These are phyloP conservation scores for Termitomyces sp. DNA, from an alignment of 768 basidiomycete genomes.

Conservation along the genomic window DNA sequence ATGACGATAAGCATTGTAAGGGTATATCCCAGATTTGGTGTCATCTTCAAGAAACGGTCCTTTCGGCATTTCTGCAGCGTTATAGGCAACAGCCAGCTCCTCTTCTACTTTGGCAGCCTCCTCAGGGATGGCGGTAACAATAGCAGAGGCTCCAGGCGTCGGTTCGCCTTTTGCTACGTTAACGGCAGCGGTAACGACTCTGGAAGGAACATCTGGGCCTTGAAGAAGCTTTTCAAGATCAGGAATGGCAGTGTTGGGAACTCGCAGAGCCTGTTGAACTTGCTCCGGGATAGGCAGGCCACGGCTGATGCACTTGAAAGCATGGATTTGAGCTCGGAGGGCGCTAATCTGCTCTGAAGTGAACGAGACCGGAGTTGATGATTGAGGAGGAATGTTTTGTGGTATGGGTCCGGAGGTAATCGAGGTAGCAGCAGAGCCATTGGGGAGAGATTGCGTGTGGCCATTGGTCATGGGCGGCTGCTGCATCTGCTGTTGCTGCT, in stretches of 20 bases:
- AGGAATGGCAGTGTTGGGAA: conserved; percentile 55
- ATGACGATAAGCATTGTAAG: conserved; percentile 86
- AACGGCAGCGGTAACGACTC: conserved; percentile 72
- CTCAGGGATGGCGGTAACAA: conserved; percentile 31
- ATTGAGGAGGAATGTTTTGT: conserved; percentile 48
- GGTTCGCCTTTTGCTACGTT: conserved; percentile 62
- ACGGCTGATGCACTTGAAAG: conserved; percentile 69
- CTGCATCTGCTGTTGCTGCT: conserved; percentile 25
- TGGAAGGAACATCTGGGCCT: conserved; percentile 53
- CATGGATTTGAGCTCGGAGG: conserved; percentile 79
- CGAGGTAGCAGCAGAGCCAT: conserved; percentile 38
- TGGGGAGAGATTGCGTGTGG: conserved; percentile 31
- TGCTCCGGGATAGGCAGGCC: conserved; percentile 66
- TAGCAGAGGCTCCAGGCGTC: conserved; percentile 20
- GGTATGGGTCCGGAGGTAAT: conserved; percentile 49
- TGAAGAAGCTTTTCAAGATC: conserved; percentile 67
- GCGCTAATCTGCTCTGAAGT: conserved; percentile 70
- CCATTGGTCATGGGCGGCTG: conserved; percentile 44
- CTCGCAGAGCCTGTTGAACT: conserved; percentile 67
- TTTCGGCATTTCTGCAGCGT: conserved; percentile 62
- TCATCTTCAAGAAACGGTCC: conserved; percentile 80
- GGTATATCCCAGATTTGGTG: conserved; percentile 76
- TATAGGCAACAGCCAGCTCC: conserved; percentile 35
- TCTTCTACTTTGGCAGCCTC: conserved; percentile 57
- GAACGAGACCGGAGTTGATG: conserved; percentile 76